Base-by-base conservation (phyloP, 2,329 filamentous ascomycete species). In the Aspergillus felis region DNA sequence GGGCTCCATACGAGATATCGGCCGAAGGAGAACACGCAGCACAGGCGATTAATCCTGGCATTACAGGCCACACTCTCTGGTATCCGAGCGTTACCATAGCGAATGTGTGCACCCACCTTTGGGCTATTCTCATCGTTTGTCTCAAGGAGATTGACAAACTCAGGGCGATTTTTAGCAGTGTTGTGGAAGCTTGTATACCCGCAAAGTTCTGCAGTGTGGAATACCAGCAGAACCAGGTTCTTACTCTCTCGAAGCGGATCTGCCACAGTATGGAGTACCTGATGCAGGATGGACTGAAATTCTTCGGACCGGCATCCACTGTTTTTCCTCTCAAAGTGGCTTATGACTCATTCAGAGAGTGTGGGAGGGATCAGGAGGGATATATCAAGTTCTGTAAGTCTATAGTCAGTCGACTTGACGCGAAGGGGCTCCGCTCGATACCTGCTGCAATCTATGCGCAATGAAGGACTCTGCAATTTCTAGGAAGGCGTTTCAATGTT, bases 51-150 rank as follows among this genome's bases (percentile, higher is more conserved):
- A 9, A 20, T 3, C n/a, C 41, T 12, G 20, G 10, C 20, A 44
- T n/a, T 12, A 44, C 41, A 20, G 27, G 5, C 20, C 42, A 22
- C 42, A 28, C 48, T 22, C 48, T 74, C 17, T 73, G 63, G 62
- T 78, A 74, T 50, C 63, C 70, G 0, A 68, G 67, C 22, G 69
- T 78, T 22, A 73, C 72, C 2, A 64, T 65, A 3, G 76, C 74
- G 2, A 78, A 77, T 41, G 67, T 66, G 3, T 62, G 71, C 20
- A 76, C 71, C 0, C 74, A 78, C 46, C 67, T 70, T 6, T 78
- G 74, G 75, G 65, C 72, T 0, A 74, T 78, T 29, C 68, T 66
- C 46, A 68, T 75, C 5, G 66, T 77, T 2, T 78, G 74, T 56
- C 58, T 72, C 3, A 44, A 58, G 0, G 71, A 74, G 25, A 64